phyloP scores from a whole-genome alignment of 2,329 filamentous ascomycete species.

The Calycina marina region DNA sequence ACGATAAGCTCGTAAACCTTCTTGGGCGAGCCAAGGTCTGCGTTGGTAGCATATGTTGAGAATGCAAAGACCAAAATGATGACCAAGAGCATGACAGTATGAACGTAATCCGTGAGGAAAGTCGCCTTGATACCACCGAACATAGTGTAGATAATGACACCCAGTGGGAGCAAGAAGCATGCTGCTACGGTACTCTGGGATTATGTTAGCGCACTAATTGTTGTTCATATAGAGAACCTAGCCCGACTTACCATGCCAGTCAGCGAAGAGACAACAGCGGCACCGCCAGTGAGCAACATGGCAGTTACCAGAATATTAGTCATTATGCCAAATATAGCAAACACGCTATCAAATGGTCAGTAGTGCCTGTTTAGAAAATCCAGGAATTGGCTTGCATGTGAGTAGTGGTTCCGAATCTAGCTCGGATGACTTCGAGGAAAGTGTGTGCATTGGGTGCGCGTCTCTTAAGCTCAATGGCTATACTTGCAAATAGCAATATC shows the following conservation, averaged over 20 bases:
- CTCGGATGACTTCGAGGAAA: slow-evolving; percentile 70
- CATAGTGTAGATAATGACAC: slow-evolving; percentile 68
- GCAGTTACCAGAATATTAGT: slow-evolving; percentile 81
- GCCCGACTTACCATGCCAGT: slow-evolving; percentile 43
- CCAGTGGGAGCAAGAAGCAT: slow-evolving; percentile 69
- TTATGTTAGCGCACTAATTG: too few species aligned
- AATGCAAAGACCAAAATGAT: slow-evolving; percentile 80
- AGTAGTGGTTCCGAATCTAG: slow-evolving; percentile 58
- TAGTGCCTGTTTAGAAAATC: neutral
- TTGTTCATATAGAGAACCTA: neutral
- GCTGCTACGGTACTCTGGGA: slow-evolving; percentile 21
- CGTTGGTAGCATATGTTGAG: slow-evolving; percentile 63
- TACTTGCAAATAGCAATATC: slow-evolving; percentile 77
- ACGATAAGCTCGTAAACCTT: slow-evolving; percentile 68
- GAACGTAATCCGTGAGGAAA: slow-evolving; percentile 56
- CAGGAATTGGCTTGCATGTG: slow-evolving; percentile 34
- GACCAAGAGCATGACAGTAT: slow-evolving; percentile 71
- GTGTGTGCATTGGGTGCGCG: slow-evolving; percentile 77
- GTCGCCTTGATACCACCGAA: slow-evolving; percentile 74
- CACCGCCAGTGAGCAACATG: slow-evolving; percentile 77
- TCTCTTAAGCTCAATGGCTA: slow-evolving; percentile 81
- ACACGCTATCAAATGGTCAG: slow-evolving; percentile 29
- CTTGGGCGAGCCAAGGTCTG: slow-evolving; percentile 56
- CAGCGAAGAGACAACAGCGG: slow-evolving; percentile 55
- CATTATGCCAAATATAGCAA: slow-evolving; percentile 67